Evolutionary conservation across 108 stramenopile species (phyloP), one percentile per base, ranked within the genome.

Genomic region (Conticribra weissflogii): DNA sequence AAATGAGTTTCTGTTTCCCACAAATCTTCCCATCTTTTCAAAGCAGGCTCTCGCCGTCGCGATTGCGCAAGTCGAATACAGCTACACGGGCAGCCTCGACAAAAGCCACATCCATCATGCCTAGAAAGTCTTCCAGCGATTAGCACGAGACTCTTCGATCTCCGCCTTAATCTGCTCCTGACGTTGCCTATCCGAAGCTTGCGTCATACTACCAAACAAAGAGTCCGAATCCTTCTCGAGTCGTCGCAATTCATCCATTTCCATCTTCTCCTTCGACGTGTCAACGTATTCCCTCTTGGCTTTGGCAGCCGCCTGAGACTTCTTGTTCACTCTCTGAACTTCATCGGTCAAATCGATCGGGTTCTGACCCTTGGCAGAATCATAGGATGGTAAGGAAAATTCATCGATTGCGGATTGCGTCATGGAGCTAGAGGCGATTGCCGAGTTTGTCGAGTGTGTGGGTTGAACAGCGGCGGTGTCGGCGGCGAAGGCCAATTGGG

Each of bases 61-160:
- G n/a, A n/a, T n/a, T n/a, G n/a, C n/a, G n/a, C n/a, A n/a, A n/a
- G n/a, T n/a, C n/a, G n/a, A n/a, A n/a, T n/a, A n/a, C n/a, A n/a
- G n/a, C n/a, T n/a, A n/a, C n/a, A n/a, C n/a, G n/a, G n/a, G n/a
- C n/a, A n/a, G n/a, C n/a, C n/a, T n/a, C n/a, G n/a, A n/a, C 15
- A 12, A n/a, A 33, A 16, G 5, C 19, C 32, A 36, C 33, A 59
- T 17, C 34, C 5, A n/a, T 18, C 31, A 31, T 22, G 27, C 28
- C 54, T 66, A 79, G 66, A 79, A 79, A n/a, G 78, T 79, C 18
- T 79, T 79, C 70, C 70, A 79, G 0, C 78, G 70, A 51, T 79
- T 79, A n/a, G 78, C 78, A 24, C 78, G 44, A 32, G 50, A 18
- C 48, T 79, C 78, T 0, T 63, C 78, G 49, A 55, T 79, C 65